Evolutionary conservation across 768 basidiomycete genomes (phyloP).

Genomic region (Calocera cornea): DNA sequence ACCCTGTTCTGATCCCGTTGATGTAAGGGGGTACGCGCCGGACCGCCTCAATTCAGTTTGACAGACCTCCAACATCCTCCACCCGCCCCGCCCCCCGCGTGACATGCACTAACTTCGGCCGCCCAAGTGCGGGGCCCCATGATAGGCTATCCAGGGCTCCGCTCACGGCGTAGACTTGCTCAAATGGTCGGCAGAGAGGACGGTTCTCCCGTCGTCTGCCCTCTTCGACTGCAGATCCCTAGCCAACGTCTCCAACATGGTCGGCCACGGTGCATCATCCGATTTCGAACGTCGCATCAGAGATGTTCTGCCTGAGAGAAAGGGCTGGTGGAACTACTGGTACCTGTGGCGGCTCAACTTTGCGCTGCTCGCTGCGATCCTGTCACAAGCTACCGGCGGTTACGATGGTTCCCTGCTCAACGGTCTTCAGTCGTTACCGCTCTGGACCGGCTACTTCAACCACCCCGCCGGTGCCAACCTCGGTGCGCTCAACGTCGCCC

Average conservation of each 20-base stretch:
- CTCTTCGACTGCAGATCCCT: too few species aligned
- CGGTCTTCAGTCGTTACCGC: conserved; percentile 56
- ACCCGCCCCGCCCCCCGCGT: too few species aligned
- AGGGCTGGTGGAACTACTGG: conserved; percentile 4
- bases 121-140: too few species aligned
- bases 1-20: too few species aligned
- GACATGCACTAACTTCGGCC: too few species aligned
- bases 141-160: too few species aligned
- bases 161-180: too few species aligned
- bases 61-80: too few species aligned
- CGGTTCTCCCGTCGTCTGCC: too few species aligned
- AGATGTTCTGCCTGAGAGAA: background rate
- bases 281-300: background rate
- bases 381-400: conserved; percentile 53
- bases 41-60: too few species aligned
- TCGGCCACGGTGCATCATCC: background rate
- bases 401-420: conserved; percentile 47
- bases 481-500: conserved; percentile 54
- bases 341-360: conserved; percentile 36
- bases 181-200: too few species aligned
- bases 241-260: conserved; percentile 2
- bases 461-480: conserved; percentile 39
- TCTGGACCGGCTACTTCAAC: conserved; percentile 46
- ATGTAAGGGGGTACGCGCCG: too few species aligned
- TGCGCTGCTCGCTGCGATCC: conserved; percentile 43